These are phyloP conservation scores for Fusarium circinatum DNA, from an alignment of 2,329 filamentous ascomycete species.

Conservation along the genomic window DNA sequence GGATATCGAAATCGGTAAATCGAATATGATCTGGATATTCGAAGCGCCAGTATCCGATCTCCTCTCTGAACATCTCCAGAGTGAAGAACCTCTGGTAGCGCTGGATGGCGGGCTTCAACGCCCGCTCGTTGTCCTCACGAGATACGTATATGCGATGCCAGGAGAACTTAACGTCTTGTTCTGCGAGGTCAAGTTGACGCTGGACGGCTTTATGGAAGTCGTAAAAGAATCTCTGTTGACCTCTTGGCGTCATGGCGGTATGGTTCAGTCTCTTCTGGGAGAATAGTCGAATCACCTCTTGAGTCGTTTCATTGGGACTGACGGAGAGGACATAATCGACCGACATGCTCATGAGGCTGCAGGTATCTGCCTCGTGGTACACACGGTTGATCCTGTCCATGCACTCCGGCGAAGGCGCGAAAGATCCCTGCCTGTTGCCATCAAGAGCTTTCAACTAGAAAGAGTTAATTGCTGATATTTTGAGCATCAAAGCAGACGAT, in stretches of 20 bases:
- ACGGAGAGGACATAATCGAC: conserved; percentile 4
- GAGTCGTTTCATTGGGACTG: neutral
- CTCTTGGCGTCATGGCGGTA: neutral
- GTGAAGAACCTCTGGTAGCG: conserved; percentile 31
- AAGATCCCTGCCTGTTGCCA: neutral
- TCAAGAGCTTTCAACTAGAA: conserved; percentile 7
- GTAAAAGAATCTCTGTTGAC: neutral
- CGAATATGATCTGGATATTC: neutral
- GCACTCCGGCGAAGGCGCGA: conserved; percentile 1
- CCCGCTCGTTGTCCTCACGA: neutral
- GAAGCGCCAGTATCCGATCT: neutral
- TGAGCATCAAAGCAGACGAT: neutral
- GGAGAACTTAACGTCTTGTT: conserved; percentile 16
- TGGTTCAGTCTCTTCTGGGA: neutral
- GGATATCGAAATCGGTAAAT: conserved; percentile 28
- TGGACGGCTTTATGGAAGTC: conserved; percentile 20
- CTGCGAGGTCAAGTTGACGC: conserved; percentile 23
- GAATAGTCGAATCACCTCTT: neutral
- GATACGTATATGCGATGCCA: conserved; percentile 31
- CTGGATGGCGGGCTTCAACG: conserved; percentile 9
- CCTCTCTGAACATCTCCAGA: neutral
- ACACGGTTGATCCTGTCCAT: neutral
- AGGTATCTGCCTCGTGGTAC: neutral
- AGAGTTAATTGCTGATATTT: neutral
- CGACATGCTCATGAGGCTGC: conserved; percentile 5